Conservation (phyloP, 129 eudicot genomes). For the Ambrosia artemisiifolia region DNA sequence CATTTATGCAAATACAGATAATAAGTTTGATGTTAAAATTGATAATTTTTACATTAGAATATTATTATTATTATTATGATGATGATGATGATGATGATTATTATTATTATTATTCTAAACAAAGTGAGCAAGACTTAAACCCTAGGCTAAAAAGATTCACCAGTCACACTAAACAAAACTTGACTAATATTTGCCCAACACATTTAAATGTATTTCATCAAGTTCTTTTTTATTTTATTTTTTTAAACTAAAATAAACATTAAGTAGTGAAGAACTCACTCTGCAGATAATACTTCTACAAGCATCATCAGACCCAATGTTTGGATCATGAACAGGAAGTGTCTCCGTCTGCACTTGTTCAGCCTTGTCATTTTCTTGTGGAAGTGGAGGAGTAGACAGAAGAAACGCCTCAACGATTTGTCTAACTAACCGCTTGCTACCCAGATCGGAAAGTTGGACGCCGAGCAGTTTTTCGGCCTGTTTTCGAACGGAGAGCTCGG, state of each 20-base stretch:
- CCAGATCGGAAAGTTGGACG: conserved; percentile 42
- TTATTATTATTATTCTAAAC: background rate
- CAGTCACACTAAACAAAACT: background rate
- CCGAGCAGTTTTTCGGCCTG: conserved; percentile 51
- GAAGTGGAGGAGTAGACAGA: conserved; percentile 39
- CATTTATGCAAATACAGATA: background rate
- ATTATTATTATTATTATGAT: no score
- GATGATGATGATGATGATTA: no score
- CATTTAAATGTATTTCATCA: background rate
- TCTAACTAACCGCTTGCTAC: conserved; percentile 49
- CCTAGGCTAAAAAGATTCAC: conserved; percentile 13
- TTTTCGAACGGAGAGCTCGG: conserved; percentile 55
- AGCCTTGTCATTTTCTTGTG: conserved; percentile 13
- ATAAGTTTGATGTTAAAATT: background rate
- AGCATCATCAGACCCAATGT: conserved; percentile 16
- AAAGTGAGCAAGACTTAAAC: conserved; percentile 1
- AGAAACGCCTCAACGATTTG: conserved; percentile 51
- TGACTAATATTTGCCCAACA: background rate
- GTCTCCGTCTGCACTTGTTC: conserved; percentile 6
- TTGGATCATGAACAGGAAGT: background rate
- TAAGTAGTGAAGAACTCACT: conserved; percentile 40
- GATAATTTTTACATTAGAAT: no score
- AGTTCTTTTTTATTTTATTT: background rate
- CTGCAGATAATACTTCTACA: conserved; percentile 39
- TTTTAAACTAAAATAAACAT: background rate